Percentiles rank a stretch among this genome's conserved stretches.
Evolutionary conservation across 2,329 filamentous ascomycete species (phyloP).

Genomic region (Sordariomycetes sp.): DNA sequence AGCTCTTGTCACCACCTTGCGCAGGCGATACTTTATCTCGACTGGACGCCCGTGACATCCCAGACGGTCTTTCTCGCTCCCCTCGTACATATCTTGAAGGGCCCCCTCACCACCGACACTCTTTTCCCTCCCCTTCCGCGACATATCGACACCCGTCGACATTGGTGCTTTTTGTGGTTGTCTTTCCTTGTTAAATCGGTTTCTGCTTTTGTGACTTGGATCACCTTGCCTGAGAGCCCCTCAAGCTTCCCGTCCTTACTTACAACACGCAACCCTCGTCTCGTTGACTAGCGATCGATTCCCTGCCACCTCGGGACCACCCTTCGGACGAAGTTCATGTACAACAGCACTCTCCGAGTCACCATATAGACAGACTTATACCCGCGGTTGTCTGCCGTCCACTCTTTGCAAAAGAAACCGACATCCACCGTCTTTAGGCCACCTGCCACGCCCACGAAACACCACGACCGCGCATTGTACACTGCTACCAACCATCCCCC

Average conservation of each 20-base stretch:
- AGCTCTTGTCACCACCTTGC: neutral
- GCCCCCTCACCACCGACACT: conserved; percentile 2
- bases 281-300: neutral
- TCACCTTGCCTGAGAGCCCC: conserved; percentile 1
- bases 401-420: conserved; percentile 15
- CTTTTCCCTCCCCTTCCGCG: conserved; percentile 3
- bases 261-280: neutral
- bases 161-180: conserved; percentile 3
- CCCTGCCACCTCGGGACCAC: neutral
- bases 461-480: conserved; percentile 2
- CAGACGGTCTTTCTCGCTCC: neutral
- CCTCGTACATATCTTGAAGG: conserved; percentile 5
- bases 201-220: conserved; percentile 4
- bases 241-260: conserved; percentile 5
- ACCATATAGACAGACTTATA: conserved; percentile 1
- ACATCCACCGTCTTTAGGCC: conserved; percentile 17
- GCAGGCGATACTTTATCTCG: neutral
- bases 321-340: conserved; percentile 1
- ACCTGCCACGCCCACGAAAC: conserved; percentile 1
- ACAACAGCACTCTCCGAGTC: conserved; percentile 1
- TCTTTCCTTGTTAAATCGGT: conserved; percentile 4
- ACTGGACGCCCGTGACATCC: neutral
- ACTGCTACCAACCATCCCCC: neutral
- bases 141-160: conserved; percentile 3
- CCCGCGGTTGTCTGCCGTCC: conserved; percentile 4